Evolutionary conservation across 116 monocot genomes (phyloP).

Genomic region (Phalaenopsis hybrid): DNA sequence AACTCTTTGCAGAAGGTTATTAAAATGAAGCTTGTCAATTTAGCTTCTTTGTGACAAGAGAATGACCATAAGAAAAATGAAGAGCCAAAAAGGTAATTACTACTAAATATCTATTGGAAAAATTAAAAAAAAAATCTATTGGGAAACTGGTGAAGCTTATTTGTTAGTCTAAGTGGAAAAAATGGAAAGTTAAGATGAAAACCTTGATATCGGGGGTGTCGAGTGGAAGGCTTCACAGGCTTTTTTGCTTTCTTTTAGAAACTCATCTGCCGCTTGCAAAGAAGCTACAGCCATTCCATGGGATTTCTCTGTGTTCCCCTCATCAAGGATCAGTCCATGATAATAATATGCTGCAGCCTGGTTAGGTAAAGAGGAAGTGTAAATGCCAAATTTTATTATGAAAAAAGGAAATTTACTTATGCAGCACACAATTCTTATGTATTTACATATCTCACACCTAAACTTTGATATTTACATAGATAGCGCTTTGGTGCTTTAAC

Average conservation of each 20-base stretch:
- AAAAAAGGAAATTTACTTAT: no score
- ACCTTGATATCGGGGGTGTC: constrained; percentile 76
- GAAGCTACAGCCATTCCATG: constrained; percentile 60
- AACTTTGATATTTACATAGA: no score
- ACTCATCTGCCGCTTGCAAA: constrained; percentile 71
- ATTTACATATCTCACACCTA: no score
- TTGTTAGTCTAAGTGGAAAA: neutral
- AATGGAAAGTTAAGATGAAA: neutral
- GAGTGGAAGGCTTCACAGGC: constrained; percentile 60
- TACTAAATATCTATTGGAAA: neutral
- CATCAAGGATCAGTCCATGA: constrained; percentile 88
- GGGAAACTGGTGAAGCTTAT: neutral
- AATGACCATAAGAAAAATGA: neutral
- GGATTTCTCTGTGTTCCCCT: constrained; percentile 81
- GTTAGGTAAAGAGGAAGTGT: neutral
- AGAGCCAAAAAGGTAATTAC: neutral
- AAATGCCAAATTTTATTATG: neutral
- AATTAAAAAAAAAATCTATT: neutral
- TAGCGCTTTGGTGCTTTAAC: no score
- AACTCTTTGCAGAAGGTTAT: neutral
- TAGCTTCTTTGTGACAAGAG: neutral
- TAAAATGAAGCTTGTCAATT: neutral
- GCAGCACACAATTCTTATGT: no score
- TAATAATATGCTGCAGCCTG: constrained; percentile 98
- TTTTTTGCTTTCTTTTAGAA: constrained; percentile 83